Evolutionary conservation across 495 filamentous ascomycete genomes (phyloP), one percentile per base, ranked within the genome.

Genomic region (Lasiosphaeria miniovina): DNA sequence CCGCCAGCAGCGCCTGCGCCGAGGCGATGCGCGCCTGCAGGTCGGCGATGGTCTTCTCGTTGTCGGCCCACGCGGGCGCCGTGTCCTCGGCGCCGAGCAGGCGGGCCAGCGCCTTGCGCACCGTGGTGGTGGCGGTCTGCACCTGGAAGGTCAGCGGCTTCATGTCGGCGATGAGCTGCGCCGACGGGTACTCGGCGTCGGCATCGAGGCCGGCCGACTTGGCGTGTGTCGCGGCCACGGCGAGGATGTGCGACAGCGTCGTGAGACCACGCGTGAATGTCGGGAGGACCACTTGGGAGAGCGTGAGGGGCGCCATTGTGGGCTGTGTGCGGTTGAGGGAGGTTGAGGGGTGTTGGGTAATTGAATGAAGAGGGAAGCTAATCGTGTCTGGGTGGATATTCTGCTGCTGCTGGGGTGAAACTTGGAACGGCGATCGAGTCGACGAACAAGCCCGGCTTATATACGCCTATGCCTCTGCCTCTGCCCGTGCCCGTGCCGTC

Each of bases 91-190:
- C 11, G 17, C 63, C 61, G 9, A 34, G 41, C 38, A 71, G 52
- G 6, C 68, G 63, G 40, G 17, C 55, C 2, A 71, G 15, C 2
- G 52, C 40, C 54, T 65, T 61, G 36, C 66, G 66, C 52, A 75
- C 64, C 0, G 65, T 66, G 52, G 69, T 61, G 46, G 66, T 66
- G 45, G 61, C 65, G 57, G 70, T 66, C 12, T 73, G 67, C 64
- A 84, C 60, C 65, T 86, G 82, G 69, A 75, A 79, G 48, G 71
- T 60, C 17, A 84, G 64, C 6, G 76, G 70, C 54, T 69, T 71
- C 81, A 82, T 81, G 70, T 83, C 80, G 5, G 69, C 65, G 63
- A 60, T 52, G 4, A 79, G 65, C 10, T 71, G 68, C 9, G 69
- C 61, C n/a, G 57, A n/a, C 48, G 67, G 52, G 54, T 71, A 61